Base-by-base conservation (phyloP, 1,284 basidiomycete genomes). In the Lignosus rhinocerotis region DNA sequence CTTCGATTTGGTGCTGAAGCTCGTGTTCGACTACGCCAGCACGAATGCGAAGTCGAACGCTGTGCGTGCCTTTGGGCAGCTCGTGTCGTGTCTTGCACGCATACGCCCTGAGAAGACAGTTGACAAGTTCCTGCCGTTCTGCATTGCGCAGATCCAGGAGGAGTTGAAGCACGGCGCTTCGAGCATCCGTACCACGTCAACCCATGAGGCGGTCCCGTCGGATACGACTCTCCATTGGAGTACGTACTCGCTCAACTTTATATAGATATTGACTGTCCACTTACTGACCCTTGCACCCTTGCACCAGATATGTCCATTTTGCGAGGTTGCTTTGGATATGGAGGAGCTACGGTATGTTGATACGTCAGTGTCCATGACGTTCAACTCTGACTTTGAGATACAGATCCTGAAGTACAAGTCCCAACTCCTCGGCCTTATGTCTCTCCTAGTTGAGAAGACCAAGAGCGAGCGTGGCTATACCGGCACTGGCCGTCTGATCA, bases 221-320 rank as follows among this genome's bases (percentile, higher is more conserved):
- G 96, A 99, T 69, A 95, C 94, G 1, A 90, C 93, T 1, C 78
- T 99, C 53, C 95, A 98, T 72, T 98, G 96, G 94, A 95, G 91
- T 92, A 68, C 72, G 91, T 76, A 44, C 21, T 51, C 58, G 51
- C 66, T 44, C 59, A 48, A 9, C 32, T 9, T 36, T 3, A 19
- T 48, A 1, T 31, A 25, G n/a, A 49, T 32, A 25, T 62, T 49
- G 11, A 33, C 39, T 42, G 45, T 56, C 17, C 19, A 21, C 34
- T 50, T 43, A 58, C 51, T 65, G 33, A 49, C 34, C 42, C 16
- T 9, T 30, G 14, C 51, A 49, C 34, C 42, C 16, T 9, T 30
- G 14, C 51, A n/a, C n/a, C 38, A 92, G 91, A 93, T 72, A 80
- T 93, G 71, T 79, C 87, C 6, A 88, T 94, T 41, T 75, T 94